phyloP scores from a whole-genome alignment of 305 asterid genomes.

The Fraxinus xanthoxyloides region DNA sequence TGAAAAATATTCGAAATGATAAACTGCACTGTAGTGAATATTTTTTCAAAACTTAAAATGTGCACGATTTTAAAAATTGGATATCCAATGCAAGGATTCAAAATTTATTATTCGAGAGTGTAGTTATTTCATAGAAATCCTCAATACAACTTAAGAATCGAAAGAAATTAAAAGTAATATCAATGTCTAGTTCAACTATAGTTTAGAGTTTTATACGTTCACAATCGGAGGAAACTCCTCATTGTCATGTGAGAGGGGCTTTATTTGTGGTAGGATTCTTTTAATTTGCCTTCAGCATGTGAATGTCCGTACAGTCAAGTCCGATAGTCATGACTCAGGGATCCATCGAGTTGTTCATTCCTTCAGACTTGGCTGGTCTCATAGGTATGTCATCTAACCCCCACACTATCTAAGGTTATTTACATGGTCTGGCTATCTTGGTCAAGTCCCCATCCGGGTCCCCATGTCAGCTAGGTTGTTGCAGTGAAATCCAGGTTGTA shows the following conservation, averaged over 20 bases:
- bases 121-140: too few relatives aligned
- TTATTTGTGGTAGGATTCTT: background rate
- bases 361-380: background rate
- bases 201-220: background rate
- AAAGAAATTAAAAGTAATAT: too few relatives aligned
- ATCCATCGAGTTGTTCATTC: background rate
- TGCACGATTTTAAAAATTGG: too few relatives aligned
- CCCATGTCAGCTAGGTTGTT: background rate
- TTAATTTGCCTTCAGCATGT: background rate
- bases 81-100: too few relatives aligned
- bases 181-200: background rate
- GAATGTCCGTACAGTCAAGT: background rate
- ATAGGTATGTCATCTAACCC: background rate
- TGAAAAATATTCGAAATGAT: background rate
- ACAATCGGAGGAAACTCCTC: background rate
- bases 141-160: background rate
- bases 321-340: background rate
- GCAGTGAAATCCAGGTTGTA: background rate
- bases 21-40: too few relatives aligned
- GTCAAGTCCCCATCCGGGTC: background rate
- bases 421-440: background rate
- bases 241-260: background rate
- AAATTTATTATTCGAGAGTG: too few relatives aligned
- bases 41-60: too few relatives aligned
- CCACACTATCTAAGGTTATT: background rate